These are phyloP conservation scores for Hordeum marinum DNA, from an alignment of 176 grass and related monocot species.

Conservation along the genomic window DNA sequence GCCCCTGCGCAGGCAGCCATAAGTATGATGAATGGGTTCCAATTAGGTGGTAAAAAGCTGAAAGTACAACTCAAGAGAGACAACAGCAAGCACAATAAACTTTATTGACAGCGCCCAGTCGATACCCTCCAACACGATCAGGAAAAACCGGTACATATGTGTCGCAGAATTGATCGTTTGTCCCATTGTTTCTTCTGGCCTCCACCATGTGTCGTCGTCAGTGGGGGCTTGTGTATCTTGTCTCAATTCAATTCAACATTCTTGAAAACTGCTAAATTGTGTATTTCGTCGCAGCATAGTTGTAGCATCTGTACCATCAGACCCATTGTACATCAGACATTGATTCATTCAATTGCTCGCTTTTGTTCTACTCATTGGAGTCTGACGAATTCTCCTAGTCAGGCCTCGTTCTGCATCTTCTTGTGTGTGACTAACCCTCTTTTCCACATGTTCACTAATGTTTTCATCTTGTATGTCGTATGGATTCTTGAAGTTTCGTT, in stretches of 20 bases:
- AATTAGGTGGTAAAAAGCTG: conserved; percentile 94
- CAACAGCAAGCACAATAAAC: conserved; percentile 85
- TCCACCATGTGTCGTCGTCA: background rate
- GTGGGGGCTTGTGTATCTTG: conserved; percentile 53
- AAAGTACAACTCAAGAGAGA: conserved; percentile 99
- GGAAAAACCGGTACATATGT: conserved; percentile 52
- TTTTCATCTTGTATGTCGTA: background rate
- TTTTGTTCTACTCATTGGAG: background rate
- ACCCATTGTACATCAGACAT: conserved; percentile 67
- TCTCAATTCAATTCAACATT: conserved; percentile 45
- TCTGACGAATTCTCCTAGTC: background rate
- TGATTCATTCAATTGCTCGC: conserved; percentile 75
- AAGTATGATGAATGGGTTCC: conserved; percentile 77
- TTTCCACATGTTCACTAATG: no score
- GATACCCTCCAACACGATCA: conserved; percentile 4
- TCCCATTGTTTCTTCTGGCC: conserved; percentile 43
- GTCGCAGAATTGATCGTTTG: conserved; percentile 49
- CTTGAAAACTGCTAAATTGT: conserved; percentile 47
- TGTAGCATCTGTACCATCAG: conserved; percentile 54
- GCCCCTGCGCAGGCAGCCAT: conserved; percentile 73
- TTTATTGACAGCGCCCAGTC: conserved; percentile 35
- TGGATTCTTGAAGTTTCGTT: background rate
- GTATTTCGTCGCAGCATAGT: conserved; percentile 52
- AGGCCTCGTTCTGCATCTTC: background rate
- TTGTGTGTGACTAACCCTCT: background rate